phyloP scores from a whole-genome alignment of 495 filamentous ascomycete genomes.

The Acidomyces sp. region DNA sequence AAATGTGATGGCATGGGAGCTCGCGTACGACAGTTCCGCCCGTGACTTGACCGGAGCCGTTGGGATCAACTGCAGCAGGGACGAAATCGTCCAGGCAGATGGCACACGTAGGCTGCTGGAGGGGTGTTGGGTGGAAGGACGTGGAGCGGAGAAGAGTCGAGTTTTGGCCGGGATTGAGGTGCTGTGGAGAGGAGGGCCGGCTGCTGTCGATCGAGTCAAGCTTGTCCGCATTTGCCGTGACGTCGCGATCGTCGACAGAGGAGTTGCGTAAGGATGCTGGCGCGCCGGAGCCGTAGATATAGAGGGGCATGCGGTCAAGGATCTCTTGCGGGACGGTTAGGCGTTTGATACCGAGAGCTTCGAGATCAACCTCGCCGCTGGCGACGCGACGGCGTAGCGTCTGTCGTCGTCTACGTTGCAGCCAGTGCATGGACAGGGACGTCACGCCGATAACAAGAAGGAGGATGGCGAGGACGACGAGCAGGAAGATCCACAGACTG shows the following conservation, averaged over 20 bases:
- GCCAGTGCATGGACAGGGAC: constrained; percentile 57
- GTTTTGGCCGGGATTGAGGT: constrained; percentile 6
- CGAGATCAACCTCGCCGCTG: constrained; percentile 65
- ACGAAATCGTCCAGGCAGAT: constrained; percentile 80
- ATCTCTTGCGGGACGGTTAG: constrained; percentile 55
- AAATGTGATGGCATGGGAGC: constrained; percentile 79
- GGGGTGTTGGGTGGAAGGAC: constrained; percentile 17
- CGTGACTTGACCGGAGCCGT: not conserved
- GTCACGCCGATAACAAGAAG: constrained; percentile 49
- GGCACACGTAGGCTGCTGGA: constrained; percentile 60
- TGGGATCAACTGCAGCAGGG: constrained; percentile 29
- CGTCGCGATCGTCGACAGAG: too few relatives aligned
- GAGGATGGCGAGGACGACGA: constrained; percentile 67
- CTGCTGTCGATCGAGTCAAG: constrained; percentile 24
- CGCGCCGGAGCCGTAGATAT: constrained; percentile 40
- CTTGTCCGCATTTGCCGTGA: constrained; percentile 2
- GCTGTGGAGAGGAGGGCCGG: constrained; percentile 16
- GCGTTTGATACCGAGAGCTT: constrained; percentile 63
- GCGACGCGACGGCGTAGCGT: constrained; percentile 54
- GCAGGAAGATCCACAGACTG: constrained; percentile 68
- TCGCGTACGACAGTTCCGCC: constrained; percentile 58
- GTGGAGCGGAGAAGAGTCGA: constrained; percentile 1
- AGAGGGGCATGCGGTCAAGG: constrained; percentile 59
- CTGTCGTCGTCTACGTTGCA: constrained; percentile 53
- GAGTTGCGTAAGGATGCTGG: constrained; percentile 33